Conservation (phyloP, 2,329 filamentous ascomycete genomes). For the Aspergillus spinulosporus region DNA sequence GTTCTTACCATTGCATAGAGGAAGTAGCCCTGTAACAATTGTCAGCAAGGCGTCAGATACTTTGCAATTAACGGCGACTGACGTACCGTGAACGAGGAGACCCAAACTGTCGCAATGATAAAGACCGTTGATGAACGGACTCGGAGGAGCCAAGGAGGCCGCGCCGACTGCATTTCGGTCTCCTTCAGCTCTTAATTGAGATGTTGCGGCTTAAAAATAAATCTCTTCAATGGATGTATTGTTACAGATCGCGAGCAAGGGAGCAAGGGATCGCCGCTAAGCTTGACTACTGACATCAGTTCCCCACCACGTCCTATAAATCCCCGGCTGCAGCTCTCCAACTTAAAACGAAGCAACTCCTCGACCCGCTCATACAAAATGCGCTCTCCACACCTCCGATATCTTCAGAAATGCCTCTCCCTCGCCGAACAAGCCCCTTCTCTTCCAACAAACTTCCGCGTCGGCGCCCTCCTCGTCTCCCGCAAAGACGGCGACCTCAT, state of each 20-base stretch:
- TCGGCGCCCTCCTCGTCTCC: conserved; percentile 80
- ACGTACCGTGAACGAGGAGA: conserved; percentile 33
- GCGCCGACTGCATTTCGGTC: not conserved
- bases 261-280: not conserved
- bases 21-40: conserved; percentile 26
- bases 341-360: not conserved
- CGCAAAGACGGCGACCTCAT: conserved; percentile 30
- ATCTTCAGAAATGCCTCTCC: conserved; percentile 72
- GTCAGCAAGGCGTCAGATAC: not conserved
- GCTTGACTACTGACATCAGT: conserved; percentile 5
- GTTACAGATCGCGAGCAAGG: not conserved
- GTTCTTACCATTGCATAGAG: conserved; percentile 33
- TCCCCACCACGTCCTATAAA: conserved; percentile 5
- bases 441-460: conserved; percentile 87
- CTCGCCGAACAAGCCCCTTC: conserved; percentile 77
- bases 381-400: conserved; percentile 40
- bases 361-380: not conserved
- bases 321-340: not conserved
- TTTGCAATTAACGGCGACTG: not conserved
- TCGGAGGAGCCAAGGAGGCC: conserved; percentile 36
- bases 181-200: not conserved
- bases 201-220: not conserved
- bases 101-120: conserved; percentile 58
- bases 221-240: not conserved
- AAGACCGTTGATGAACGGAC: conserved; percentile 62